Conservation (phyloP, 495 filamentous ascomycete genomes). For the Hypoxylon fragiforme region DNA sequence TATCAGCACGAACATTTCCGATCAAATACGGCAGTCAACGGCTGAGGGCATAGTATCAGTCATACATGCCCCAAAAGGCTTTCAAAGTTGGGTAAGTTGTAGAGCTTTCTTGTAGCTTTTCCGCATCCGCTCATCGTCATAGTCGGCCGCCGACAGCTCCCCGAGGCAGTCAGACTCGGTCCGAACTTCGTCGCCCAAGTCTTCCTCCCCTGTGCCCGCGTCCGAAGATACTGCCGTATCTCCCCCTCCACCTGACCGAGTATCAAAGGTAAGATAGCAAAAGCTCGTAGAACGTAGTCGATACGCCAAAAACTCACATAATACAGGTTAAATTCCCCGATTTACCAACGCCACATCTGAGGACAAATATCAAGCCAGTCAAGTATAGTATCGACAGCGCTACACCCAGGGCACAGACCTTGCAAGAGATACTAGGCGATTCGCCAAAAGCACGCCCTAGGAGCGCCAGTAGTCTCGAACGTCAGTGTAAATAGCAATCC, state of each 20-base stretch:
- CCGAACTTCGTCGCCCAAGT: constrained; percentile 36
- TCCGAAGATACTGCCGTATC: constrained; percentile 30
- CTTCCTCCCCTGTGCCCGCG: constrained; percentile 27
- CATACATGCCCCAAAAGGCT: constrained; percentile 83
- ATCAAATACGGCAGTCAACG: constrained; percentile 54
- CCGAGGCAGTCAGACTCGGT: constrained; percentile 30
- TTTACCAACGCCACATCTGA: constrained; percentile 58
- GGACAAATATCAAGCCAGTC: constrained; percentile 68
- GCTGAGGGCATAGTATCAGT: constrained; percentile 81
- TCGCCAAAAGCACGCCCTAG: constrained; percentile 48
- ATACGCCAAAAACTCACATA: constrained; percentile 26
- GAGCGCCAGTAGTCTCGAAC: constrained; percentile 69
- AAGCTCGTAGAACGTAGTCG: background rate
- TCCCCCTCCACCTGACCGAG: constrained; percentile 34
- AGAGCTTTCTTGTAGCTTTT: background rate
- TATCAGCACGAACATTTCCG: constrained; percentile 61
- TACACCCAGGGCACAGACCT: constrained; percentile 81
- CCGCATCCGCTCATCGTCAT: constrained; percentile 1
- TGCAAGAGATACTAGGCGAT: constrained; percentile 63
- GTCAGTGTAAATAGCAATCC: no score
- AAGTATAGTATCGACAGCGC: constrained; percentile 66
- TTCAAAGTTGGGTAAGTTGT: constrained; percentile 70
- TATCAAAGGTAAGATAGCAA: constrained; percentile 43
- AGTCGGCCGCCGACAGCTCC: constrained; percentile 44
- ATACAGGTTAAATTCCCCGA: constrained; percentile 46